These are phyloP conservation scores for Copromyces sp. DNA, from an alignment of 495 filamentous ascomycete genomes.

Conservation along the genomic window DNA sequence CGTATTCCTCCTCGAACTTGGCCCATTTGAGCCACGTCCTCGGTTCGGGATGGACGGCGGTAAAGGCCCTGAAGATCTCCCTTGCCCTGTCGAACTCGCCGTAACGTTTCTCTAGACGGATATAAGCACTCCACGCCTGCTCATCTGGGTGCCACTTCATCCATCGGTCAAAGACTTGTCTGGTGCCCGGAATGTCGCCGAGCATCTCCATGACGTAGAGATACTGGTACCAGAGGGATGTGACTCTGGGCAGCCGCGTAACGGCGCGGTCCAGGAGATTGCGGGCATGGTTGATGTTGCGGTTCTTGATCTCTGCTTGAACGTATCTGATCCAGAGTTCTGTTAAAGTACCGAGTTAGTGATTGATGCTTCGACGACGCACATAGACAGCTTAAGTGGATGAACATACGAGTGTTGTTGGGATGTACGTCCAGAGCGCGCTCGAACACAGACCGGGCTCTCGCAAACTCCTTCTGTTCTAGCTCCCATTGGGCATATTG, in stretches of 20 bases:
- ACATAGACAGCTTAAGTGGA: conserved; percentile 21
- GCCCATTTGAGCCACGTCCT: conserved; percentile 99
- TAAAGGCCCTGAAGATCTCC: conserved; percentile 81
- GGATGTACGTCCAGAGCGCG: conserved; percentile 86
- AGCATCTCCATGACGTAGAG: conserved; percentile 98
- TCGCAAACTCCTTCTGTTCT: conserved; percentile 95
- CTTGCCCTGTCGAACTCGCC: conserved; percentile 78
- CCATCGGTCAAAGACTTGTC: conserved; percentile 96
- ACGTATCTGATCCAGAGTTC: conserved; percentile 69
- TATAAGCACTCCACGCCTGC: conserved; percentile 89
- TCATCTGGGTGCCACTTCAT: conserved; percentile 97
- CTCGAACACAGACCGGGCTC: conserved; percentile 93
- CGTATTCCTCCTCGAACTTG: conserved; percentile 90
- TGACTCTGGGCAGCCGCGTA: conserved; percentile 78
- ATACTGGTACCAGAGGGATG: conserved; percentile 99
- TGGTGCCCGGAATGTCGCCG: conserved; percentile 81
- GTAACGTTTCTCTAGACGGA: conserved; percentile 94
- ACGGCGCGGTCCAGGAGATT: conserved; percentile 93
- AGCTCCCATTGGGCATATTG: conserved; percentile 95
- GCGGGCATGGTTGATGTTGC: conserved; percentile 95
- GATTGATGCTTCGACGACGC: background rate
- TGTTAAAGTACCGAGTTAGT: conserved; percentile 3
- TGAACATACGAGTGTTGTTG: conserved; percentile 58
- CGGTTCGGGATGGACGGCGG: conserved; percentile 87
- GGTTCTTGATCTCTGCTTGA: conserved; percentile 90